Base-by-base conservation (phyloP, 139 green algal species). In the Spirogloea muscicola region DNA sequence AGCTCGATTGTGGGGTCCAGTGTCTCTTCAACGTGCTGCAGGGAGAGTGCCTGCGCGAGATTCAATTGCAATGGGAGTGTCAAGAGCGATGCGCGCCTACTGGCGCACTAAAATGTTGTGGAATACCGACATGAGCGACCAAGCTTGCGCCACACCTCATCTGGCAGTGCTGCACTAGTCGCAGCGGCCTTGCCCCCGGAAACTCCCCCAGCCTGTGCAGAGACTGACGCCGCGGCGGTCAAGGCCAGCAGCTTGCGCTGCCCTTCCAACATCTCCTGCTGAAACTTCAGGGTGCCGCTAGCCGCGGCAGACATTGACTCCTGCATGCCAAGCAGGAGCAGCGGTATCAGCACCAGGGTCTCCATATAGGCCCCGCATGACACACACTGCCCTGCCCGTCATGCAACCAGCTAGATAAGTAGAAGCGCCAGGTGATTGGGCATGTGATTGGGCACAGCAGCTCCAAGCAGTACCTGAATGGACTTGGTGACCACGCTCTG, bases 171-270 rank as follows among this genome's bases (percentile, higher is more conserved):
- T 4, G 62, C 68, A 81, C 61, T 77, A 31, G 29, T 5, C 29
- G 59, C 70, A 9, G 31, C 52, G 6, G 7, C 52, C 5, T 6
- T 7, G 7, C 37, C 7, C 7, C 5, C 9, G 18, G 7, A 31
- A 9, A 9, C 40, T 31, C 7, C 40, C n/a, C 13, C 6, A 31
- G 59, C 59, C n/a, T n/a, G 33, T 34, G 58, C 36, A 3, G 77
- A 31, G 3, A 39, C 29, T n/a, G n/a, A n/a, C n/a, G 58, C 36
- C 5, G 77, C 38, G 3, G 36, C 29, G 2, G 71, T 71, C 51
- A 87, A 52, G 21, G 62, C 33, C 39, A 88, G 31, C 37, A 88
- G 83, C 58, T 76, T 69, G 13, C 72, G 72, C 61, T 89, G 85
- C 3, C 69, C 81, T 41, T 85, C 67, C 31, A 46, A 44, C 69